Evolutionary conservation across 768 basidiomycete genomes (phyloP).

Genomic region (Boletus insuetus): DNA sequence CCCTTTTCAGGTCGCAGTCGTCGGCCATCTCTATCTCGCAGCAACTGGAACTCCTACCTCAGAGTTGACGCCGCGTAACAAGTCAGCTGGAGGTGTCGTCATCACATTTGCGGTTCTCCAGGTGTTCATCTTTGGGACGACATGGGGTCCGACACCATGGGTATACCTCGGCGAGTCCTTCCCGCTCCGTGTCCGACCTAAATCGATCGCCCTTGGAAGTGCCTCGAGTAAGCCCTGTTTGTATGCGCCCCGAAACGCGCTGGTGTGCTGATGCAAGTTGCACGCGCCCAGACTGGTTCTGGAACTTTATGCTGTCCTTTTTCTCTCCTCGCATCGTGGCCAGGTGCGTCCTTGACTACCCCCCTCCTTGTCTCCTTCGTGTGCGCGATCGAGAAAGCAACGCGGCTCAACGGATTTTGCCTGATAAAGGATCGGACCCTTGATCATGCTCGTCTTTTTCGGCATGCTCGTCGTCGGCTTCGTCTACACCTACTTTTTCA

Average conservation of each 20-base stretch:
- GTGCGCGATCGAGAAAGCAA: neutral
- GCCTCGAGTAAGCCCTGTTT: conserved; percentile 39
- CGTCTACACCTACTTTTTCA: conserved; percentile 69
- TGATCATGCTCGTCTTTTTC: conserved; percentile 76
- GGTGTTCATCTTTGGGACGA: conserved; percentile 66
- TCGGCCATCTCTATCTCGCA: conserved; percentile 67
- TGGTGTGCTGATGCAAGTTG: conserved; percentile 5
- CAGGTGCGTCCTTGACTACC: conserved; percentile 33
- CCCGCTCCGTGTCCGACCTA: conserved; percentile 76
- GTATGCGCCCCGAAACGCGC: neutral
- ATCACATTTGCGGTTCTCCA: conserved; percentile 80
- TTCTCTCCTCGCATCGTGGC: conserved; percentile 67
- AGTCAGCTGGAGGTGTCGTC: conserved; percentile 58
- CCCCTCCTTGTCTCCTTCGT: neutral
- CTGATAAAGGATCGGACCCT: conserved; percentile 56
- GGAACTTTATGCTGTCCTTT: conserved; percentile 75
- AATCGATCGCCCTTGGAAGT: conserved; percentile 74
- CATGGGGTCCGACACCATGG: conserved; percentile 78
- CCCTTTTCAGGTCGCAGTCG: conserved; percentile 54
- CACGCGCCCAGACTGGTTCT: conserved; percentile 49
- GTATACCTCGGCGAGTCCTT: conserved; percentile 80
- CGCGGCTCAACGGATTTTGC: neutral
- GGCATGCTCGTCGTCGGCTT: conserved; percentile 69
- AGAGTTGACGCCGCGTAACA: conserved; percentile 54
- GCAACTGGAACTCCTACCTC: conserved; percentile 45